Percentiles rank a stretch among this genome's conserved stretches.
Evolutionary conservation across 1,284 basidiomycete species (phyloP).

Genomic region (Puccinia horiana): DNA sequence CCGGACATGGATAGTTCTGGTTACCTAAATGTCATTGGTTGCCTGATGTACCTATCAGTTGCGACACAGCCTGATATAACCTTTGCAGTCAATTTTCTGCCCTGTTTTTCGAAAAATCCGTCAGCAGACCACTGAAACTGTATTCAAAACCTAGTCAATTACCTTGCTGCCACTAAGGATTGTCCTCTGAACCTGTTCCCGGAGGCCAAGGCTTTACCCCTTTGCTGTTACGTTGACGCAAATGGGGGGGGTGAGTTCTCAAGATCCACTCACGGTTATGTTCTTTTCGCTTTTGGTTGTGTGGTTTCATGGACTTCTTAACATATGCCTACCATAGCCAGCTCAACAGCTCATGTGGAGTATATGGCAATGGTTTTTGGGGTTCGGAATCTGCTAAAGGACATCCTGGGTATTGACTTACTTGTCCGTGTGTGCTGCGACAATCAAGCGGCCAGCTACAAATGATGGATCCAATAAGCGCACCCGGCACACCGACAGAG

Average conservation of each 20-base stretch:
- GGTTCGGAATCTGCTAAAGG: background rate
- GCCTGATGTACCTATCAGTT: background rate
- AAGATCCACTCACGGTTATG: background rate
- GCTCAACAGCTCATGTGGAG: background rate
- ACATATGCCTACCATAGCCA: background rate
- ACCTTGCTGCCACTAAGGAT: background rate
- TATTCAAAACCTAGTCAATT: constrained; percentile 5
- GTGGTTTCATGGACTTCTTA: constrained; percentile 10
- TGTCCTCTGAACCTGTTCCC: background rate
- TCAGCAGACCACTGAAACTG: constrained; percentile 8
- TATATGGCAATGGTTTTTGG: constrained; percentile 17
- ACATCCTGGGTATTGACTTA: background rate
- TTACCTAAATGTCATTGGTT: background rate
- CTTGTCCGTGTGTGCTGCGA: background rate
- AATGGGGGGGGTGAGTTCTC: constrained; percentile 21
- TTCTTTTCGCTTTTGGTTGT: background rate
- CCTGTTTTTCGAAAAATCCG: background rate
- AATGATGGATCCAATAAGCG: background rate
- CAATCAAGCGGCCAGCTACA: constrained; percentile 1
- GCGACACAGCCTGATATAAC: constrained; percentile 25
- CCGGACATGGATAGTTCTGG: background rate
- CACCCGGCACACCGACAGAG: background rate
- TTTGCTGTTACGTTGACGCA: too few relatives aligned
- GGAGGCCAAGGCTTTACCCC: background rate
- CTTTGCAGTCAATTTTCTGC: constrained; percentile 22